A percentile compares a stretch with the other conserved stretches of the same genome.
These are phyloP conservation scores for Tolypocladium tropicale DNA, from an alignment of 2,329 filamentous ascomycete species.

Conservation along the genomic window DNA sequence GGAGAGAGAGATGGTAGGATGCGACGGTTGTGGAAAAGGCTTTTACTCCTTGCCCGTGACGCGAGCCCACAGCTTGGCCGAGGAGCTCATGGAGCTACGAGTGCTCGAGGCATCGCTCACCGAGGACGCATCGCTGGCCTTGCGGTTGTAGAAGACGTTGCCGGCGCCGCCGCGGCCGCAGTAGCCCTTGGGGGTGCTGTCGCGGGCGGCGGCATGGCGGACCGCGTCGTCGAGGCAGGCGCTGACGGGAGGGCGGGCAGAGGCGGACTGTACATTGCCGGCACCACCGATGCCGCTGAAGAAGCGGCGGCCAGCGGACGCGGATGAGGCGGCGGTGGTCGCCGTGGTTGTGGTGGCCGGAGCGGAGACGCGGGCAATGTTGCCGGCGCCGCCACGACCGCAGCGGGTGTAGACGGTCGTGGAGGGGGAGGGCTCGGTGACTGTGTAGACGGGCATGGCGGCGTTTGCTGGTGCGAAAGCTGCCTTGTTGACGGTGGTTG, in stretches of 20 bases:
- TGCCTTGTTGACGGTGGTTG: not conserved
- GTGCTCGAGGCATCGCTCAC: conserved; percentile 20
- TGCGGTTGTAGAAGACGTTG: conserved; percentile 51
- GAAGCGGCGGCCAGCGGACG: conserved; percentile 37
- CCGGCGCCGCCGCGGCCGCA: conserved; percentile 59
- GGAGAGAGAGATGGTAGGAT: not conserved
- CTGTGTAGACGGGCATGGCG: not conserved
- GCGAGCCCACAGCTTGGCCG: conserved; percentile 22
- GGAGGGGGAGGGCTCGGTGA: not conserved
- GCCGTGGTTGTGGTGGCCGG: conserved; percentile 32
- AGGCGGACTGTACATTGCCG: conserved; percentile 46
- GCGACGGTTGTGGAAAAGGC: conserved; percentile 11
- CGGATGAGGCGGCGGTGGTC: conserved; percentile 26
- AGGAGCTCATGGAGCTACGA: conserved; percentile 25
- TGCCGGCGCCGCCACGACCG: conserved; percentile 45
- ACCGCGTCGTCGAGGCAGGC: conserved; percentile 39
- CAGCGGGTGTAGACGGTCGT: conserved; percentile 22
- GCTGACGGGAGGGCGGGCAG: conserved; percentile 27
- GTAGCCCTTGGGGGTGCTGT: conserved; percentile 42
- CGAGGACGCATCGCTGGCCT: conserved; percentile 19
- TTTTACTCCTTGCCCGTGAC: conserved; percentile 20
- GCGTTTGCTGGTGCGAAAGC: not conserved
- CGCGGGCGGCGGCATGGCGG: conserved; percentile 31
- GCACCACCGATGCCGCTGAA: conserved; percentile 58
- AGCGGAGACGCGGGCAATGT: conserved; percentile 38